A percentile compares a stretch with the other conserved stretches of the same genome.
phyloP scores from a whole-genome alignment of 495 filamentous ascomycete genomes.

The Trichocladium antarcticum region DNA sequence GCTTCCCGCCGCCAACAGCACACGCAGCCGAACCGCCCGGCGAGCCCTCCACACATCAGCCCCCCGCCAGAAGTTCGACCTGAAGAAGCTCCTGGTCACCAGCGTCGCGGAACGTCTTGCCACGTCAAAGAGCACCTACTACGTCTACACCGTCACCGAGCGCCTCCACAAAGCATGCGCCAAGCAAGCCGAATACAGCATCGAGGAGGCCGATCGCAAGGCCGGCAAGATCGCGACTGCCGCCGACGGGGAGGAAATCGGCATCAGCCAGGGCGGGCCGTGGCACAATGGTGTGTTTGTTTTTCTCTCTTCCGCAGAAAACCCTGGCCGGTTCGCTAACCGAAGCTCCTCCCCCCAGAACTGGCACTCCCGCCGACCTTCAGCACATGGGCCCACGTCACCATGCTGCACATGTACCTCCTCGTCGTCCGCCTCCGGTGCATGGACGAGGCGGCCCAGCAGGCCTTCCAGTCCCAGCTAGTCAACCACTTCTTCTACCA shows the following conservation, averaged over 20 bases:
- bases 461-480: conserved; percentile 35
- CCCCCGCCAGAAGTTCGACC: not conserved
- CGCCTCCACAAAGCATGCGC: conserved; percentile 68
- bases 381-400: conserved; percentile 88
- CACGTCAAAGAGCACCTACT: conserved; percentile 15
- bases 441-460: conserved; percentile 46
- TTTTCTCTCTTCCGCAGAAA: conserved; percentile 5
- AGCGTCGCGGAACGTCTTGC: conserved; percentile 1
- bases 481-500: conserved; percentile 91
- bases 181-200: conserved; percentile 60
- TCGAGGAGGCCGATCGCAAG: conserved; percentile 46
- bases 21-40: not conserved
- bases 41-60: conserved; percentile 9
- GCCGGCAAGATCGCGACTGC: conserved; percentile 50
- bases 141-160: conserved; percentile 52
- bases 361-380: conserved; percentile 67
- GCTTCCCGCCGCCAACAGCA: not conserved
- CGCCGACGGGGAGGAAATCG: conserved; percentile 64
- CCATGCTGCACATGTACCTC: conserved; percentile 91
- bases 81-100: conserved; percentile 1
- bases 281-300: conserved; percentile 66
- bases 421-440: conserved; percentile 74
- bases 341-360: conserved; percentile 1
- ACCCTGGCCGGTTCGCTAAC: no score
- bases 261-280: conserved; percentile 58